phyloP scores from a whole-genome alignment of 2,329 filamentous ascomycete species.

The Talaromyces sp. region DNA sequence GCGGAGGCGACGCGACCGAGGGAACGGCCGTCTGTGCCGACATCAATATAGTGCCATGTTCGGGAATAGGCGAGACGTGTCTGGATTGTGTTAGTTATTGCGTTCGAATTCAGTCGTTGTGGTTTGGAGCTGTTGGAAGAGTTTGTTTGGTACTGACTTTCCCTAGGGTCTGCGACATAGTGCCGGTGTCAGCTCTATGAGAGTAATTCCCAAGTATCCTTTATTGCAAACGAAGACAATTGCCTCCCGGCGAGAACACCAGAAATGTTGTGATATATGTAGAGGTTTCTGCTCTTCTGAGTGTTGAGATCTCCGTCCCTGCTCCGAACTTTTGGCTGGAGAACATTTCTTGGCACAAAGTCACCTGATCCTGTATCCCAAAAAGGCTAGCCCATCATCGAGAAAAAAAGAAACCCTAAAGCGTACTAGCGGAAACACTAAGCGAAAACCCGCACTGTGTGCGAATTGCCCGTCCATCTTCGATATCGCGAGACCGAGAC shows the following conservation, averaged over 20 bases:
- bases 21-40: slow-evolving; percentile 67
- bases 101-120: neutral
- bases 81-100: slow-evolving; percentile 45
- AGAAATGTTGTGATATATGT: neutral
- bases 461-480: slow-evolving; percentile 9
- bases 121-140: neutral
- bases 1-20: slow-evolving; percentile 84
- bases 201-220: neutral
- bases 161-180: slow-evolving; percentile 47
- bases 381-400: neutral
- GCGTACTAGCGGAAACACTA: slow-evolving; percentile 34
- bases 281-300: neutral
- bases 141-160: slow-evolving; percentile 32
- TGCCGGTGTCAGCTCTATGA: slow-evolving; percentile 1
- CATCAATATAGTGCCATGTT: slow-evolving; percentile 87
- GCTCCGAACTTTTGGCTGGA: neutral
- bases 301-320: neutral
- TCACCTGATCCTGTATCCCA: neutral
- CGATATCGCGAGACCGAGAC: slow-evolving; percentile 6
- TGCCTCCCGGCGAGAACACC: neutral
- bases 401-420: slow-evolving; percentile 28
- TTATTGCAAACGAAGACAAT: too few species aligned
- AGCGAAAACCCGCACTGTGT: slow-evolving; percentile 42
- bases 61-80: slow-evolving; percentile 95
- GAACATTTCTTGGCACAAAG: slow-evolving; percentile 8